These are phyloP conservation scores for Podospora conica DNA, from an alignment of 495 filamentous ascomycete species.

Conservation along the genomic window DNA sequence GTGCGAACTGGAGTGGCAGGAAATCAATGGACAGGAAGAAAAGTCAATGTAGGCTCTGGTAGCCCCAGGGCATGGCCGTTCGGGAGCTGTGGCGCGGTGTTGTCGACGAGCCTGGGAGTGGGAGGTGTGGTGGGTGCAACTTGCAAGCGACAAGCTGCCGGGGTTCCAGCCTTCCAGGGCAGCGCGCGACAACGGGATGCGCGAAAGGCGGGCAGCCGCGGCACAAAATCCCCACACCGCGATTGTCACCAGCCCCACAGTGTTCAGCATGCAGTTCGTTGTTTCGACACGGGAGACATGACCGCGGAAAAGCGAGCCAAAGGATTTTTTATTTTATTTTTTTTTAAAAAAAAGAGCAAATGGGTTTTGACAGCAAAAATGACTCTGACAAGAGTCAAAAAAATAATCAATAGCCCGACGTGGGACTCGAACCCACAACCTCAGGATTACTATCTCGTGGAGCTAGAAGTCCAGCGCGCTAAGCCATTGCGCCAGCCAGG, in stretches of 20 bases:
- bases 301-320: too few relatives aligned
- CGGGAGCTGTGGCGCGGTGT: too few relatives aligned
- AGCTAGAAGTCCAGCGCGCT: background rate
- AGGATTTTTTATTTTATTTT: too few relatives aligned
- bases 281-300: background rate
- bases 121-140: background rate
- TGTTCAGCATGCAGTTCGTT: background rate
- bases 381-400: too few relatives aligned
- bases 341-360: background rate
- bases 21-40: background rate
- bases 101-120: too few relatives aligned
- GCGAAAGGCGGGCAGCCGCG: constrained; percentile 6
- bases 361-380: background rate
- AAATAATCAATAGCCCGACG: background rate
- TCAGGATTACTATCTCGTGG: background rate
- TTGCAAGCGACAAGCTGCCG: background rate
- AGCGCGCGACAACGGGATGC: background rate
- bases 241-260: background rate
- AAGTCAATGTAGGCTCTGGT: background rate
- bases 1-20: background rate
- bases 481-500: background rate
- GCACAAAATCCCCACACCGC: constrained; percentile 7
- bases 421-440: background rate
- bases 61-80: background rate
- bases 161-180: background rate